Evolutionary conservation across 768 basidiomycete genomes (phyloP), one percentile per base, ranked within the genome.

Genomic region (Gelatoporia subvermispora): DNA sequence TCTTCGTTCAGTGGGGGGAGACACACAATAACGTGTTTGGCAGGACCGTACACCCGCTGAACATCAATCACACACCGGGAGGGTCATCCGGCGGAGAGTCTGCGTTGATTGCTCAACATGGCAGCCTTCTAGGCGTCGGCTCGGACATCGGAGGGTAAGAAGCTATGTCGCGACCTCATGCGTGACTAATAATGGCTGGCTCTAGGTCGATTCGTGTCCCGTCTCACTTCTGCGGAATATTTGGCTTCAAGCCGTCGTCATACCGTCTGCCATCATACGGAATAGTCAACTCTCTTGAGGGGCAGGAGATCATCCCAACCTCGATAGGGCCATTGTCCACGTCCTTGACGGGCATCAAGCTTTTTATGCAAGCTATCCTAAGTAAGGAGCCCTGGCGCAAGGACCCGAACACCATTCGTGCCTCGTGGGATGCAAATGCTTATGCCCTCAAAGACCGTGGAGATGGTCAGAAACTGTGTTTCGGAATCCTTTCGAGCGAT

Each of bases 31-130:
- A 69, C 50, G 61, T 72, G 11, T 77, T 66, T 43, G 73, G 72
- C 1, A 62, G 70, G 8, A 75, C 74, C 2, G 31, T 56, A n/a
- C 72, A 74, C 43, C 73, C 74, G 0, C 62, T 60, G 48, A 71
- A 72, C 52, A 56, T 63, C 13, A 41, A 24, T 15, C 41, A 55
- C 17, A 58, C 57, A 3, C 47, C 51, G 21, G 57, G 89, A 3
- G 91, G 91, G 1, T 91, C 88, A 0, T 86, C 84, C 2, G 91
- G 91, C 1, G 91, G 90, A 24, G 91, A 93, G 66, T 83, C 84
- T 24, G 85, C 88, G 0, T 71, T 93, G 3, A 58, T 91, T 35
- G 79, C 79, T 62, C 56, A 71, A 61, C 69, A 65, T 41, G 76
- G 77, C 16, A 67, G 67, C 20, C 64, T 68, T 2, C 37, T 77